Base-by-base conservation (phyloP, 495 filamentous ascomycete species). In the Aspergillus ellipticus region DNA sequence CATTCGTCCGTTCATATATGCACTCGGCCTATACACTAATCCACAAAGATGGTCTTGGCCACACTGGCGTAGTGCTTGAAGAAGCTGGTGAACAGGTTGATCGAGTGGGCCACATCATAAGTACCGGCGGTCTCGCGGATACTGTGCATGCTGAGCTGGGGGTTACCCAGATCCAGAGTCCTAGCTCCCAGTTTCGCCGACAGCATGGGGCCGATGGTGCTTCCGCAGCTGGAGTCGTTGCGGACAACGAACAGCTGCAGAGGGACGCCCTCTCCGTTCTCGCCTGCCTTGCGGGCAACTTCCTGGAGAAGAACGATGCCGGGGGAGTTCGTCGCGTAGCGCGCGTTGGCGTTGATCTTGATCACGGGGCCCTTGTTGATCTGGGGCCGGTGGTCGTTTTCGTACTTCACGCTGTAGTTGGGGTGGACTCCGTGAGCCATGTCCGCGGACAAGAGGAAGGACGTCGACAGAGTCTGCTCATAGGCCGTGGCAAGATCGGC, bases 81-180 rank as follows among this genome's bases (percentile, higher is more conserved):
- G 73, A 97, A 99, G 55, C 85, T 84, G 54, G 88, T 84, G 72
- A 99, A 96, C 45, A 99, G 72, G 62, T 86, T 84, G 57, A 96
- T 85, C 0, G 89, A 87, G 72, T 96, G 83, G 59, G 89, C 91
- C 6, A 99, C 86, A 77, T 99, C 94, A 56, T 90, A 81, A 1
- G 82, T 85, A 9, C 92, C 92, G 4, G 86, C 88, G 35, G 88
- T 96, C 80, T 99, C 94, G 35, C 94, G 82, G 62, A 97, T 96
- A 66, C 88, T 92, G 70, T 99, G 94, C 94, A 99, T 99, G 66
- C 85, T 88, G 55, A 97, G 73, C 72, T 97, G 95, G n/a, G 94
- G 84, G 68, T 97, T 97, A 3, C 94, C 94, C 59, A 99, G 69
- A 67, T 99, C 94, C 50, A 99, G 72, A 1, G 95, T 97, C 47